phyloP scores from a whole-genome alignment of 306 rosid species.

The Dalbergia cultrata region DNA sequence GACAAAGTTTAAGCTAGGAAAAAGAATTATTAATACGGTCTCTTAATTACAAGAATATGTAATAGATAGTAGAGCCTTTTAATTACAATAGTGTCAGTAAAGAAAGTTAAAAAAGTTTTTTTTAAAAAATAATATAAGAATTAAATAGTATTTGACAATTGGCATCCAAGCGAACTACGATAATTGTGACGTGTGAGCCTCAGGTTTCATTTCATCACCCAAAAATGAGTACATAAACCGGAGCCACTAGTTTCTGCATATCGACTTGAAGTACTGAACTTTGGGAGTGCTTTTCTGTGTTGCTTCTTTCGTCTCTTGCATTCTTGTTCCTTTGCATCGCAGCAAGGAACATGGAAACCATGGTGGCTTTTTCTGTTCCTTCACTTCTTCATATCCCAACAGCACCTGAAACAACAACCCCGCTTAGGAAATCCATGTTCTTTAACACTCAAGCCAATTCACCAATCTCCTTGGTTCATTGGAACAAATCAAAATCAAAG shows the following conservation, averaged over 20 bases:
- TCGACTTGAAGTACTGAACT: background rate
- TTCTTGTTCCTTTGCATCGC: background rate
- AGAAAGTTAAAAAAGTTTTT: too few species aligned
- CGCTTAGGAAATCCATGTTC: constrained; percentile 47
- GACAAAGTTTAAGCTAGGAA: too few species aligned
- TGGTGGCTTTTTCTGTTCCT: too few species aligned
- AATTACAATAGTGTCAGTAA: too few species aligned
- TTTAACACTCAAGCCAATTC: constrained; percentile 45
- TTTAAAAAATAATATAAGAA: too few species aligned
- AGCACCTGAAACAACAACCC: constrained; percentile 35
- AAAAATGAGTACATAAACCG: background rate
- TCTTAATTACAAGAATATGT: too few species aligned
- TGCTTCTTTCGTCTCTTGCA: background rate
- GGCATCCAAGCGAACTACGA: too few species aligned
- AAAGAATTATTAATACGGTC: too few species aligned
- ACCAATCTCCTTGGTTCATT: constrained; percentile 30
- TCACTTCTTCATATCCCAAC: constrained; percentile 17
- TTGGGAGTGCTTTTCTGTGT: too few species aligned
- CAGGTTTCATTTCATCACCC: background rate
- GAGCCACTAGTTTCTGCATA: constrained; percentile 37
- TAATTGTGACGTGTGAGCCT: constrained; percentile 15
- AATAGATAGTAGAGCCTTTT: too few species aligned
- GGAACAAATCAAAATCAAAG: constrained; percentile 50
- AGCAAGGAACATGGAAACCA: background rate
- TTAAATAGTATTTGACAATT: too few species aligned